phyloP scores from a whole-genome alignment of 352 stramenopile species.

The Phytophthora constricta region DNA sequence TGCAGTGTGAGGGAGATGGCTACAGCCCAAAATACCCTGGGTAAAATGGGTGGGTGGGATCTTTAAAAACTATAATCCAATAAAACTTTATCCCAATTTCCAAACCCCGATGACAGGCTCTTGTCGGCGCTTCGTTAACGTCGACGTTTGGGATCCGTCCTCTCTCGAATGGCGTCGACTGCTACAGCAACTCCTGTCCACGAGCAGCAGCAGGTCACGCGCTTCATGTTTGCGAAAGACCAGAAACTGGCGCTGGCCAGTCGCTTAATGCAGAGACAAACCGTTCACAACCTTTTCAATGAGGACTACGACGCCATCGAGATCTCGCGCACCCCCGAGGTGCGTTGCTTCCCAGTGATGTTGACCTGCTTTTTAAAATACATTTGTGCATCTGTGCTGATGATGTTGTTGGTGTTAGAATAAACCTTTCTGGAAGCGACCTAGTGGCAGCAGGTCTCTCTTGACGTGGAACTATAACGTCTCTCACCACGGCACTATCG shows the following conservation, averaged over 20 bases:
- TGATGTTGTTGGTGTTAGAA: slow-evolving; percentile 37
- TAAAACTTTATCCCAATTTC: background rate
- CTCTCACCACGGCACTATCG: slow-evolving; percentile 74
- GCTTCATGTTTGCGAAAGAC: slow-evolving; percentile 76
- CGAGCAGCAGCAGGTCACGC: slow-evolving; percentile 57
- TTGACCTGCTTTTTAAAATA: background rate
- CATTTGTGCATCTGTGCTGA: background rate
- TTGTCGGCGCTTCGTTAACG: slow-evolving; percentile 49
- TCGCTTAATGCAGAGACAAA: slow-evolving; percentile 61
- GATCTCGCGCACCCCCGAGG: slow-evolving; percentile 67
- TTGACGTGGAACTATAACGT: slow-evolving; percentile 82
- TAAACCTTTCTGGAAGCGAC: slow-evolving; percentile 68
- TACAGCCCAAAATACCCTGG: no score
- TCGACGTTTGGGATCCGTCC: slow-evolving; percentile 45
- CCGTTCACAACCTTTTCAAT: slow-evolving; percentile 51
- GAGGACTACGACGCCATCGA: slow-evolving; percentile 43
- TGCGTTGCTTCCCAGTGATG: slow-evolving; percentile 19
- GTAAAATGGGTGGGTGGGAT: no score
- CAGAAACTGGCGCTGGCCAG: slow-evolving; percentile 69
- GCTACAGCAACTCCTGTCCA: slow-evolving; percentile 36
- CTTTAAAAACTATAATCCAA: background rate
- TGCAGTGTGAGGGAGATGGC: no score
- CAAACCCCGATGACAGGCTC: background rate
- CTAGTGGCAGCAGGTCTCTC: slow-evolving; percentile 1
- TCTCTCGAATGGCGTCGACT: slow-evolving; percentile 44